Base-by-base conservation (phyloP, 1,284 basidiomycete genomes). In the Gymnopus androsaceus region DNA sequence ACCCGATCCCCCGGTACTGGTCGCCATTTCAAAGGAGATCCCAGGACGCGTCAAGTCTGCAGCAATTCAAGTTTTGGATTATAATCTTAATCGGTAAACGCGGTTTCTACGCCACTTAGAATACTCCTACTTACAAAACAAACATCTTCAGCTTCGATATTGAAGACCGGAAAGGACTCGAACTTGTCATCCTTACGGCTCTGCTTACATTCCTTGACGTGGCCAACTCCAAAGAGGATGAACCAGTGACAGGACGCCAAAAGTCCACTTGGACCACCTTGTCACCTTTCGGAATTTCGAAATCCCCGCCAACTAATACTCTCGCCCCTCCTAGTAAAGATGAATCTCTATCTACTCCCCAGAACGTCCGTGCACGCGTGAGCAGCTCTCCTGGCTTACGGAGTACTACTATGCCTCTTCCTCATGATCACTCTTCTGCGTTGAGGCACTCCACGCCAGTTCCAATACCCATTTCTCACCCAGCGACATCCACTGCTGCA, bases 1-100 rank as follows among this genome's bases (percentile, higher is more conserved):
- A 66, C 90, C 91, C 3, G 91, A 94, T 63, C 92, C 91, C 5
- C 86, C 88, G 8, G 89, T 94, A 1, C 79, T 92, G 2, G 85
- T 92, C 12, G 90, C 90, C 0, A 77, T 90, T 27, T 90, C 88
- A 14, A 92, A 88, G 66, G 88, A 90, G 52, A 81, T 85, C 0
- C 75, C 82, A 3, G 86, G 85, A 4, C 79, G 83, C 34, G 74
- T 86, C 48, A 87, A 83, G 63, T 84, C 86, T 1, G 73, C 81
- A 0, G 76, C 84, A 0, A 75, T 93, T n/a, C 90, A 92, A 66
- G 81, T 94, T 17, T 74, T 94, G n/a, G 90, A 94, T 68, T 94
- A 94, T 65, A 94, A 94, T 64, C 75, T 92, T 27, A 82, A 90
- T 62, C 75, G 90, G 83, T 85, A 60, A 49, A 73, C 36, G 9